phyloP scores from a whole-genome alignment of 2,329 filamentous ascomycete genomes.

The Colletotrichum euphorbiae region DNA sequence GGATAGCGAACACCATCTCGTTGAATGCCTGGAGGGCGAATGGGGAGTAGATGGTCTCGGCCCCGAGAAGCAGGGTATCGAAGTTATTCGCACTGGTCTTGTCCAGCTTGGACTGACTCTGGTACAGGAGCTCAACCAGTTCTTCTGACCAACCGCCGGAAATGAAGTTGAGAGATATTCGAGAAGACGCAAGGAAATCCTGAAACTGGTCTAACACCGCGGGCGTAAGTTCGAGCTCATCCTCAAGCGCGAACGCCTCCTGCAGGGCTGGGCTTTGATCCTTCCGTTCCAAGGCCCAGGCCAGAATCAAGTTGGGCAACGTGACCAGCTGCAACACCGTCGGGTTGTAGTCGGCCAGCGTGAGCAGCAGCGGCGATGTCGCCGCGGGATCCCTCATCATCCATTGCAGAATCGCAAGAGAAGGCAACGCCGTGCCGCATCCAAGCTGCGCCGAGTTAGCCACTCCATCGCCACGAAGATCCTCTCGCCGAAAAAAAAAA shows the following conservation, averaged over 20 bases:
- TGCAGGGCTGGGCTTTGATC: conserved; percentile 52
- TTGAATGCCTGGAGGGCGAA: conserved; percentile 77
- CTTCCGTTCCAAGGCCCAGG: conserved; percentile 68
- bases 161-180: conserved; percentile 72
- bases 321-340: conserved; percentile 83
- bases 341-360: conserved; percentile 83
- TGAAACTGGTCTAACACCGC: conserved; percentile 70
- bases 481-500: not conserved
- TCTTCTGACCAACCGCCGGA: conserved; percentile 80
- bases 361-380: conserved; percentile 63
- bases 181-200: conserved; percentile 58
- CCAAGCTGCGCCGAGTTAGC: conserved; percentile 68
- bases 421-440: conserved; percentile 82
- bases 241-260: conserved; percentile 62
- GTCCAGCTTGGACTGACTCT: conserved; percentile 39
- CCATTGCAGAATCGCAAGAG: conserved; percentile 77
- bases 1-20: conserved; percentile 70
- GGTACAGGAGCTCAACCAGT: conserved; percentile 71
- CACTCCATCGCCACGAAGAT: conserved; percentile 21
- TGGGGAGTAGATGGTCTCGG: conserved; percentile 87
- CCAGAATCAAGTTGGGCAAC: conserved; percentile 80
- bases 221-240: conserved; percentile 73
- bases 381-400: conserved; percentile 50
- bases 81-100: conserved; percentile 12
- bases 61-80: conserved; percentile 71